Evolutionary conservation across 305 asterid genomes (phyloP).

Genomic region (Solanum hybrid): DNA sequence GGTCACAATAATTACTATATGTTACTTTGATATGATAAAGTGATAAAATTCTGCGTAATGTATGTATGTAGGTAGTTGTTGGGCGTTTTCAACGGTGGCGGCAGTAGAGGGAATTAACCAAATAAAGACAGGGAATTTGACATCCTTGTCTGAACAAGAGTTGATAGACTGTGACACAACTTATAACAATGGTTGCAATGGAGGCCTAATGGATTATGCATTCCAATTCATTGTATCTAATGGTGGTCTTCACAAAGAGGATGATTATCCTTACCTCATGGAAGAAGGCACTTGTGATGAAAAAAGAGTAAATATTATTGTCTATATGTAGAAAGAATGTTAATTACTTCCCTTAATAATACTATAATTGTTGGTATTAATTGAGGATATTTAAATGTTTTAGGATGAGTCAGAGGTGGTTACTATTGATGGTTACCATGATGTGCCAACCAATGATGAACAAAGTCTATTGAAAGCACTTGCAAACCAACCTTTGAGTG

Average conservation of each 20-base stretch:
- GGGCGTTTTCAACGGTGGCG: slow-evolving; percentile 72
- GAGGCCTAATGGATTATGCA: slow-evolving; percentile 86
- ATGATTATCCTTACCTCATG: slow-evolving; percentile 87
- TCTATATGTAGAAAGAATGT: neutral
- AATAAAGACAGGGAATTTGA: slow-evolving; percentile 46
- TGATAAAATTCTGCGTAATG: neutral
- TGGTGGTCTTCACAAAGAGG: slow-evolving; percentile 79
- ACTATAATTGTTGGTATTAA: neutral
- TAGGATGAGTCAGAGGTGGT: slow-evolving; percentile 54
- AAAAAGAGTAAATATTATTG: slow-evolving; percentile 36
- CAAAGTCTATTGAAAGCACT: slow-evolving; percentile 61
- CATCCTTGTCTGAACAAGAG: slow-evolving; percentile 68
- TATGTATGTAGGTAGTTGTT: slow-evolving; percentile 45
- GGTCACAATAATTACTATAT: neutral
- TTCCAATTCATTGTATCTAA: slow-evolving; percentile 51
- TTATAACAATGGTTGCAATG: slow-evolving; percentile 74
- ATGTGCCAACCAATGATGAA: slow-evolving; percentile 69
- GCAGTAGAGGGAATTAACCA: slow-evolving; percentile 67
- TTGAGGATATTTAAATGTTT: neutral
- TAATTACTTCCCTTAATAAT: neutral
- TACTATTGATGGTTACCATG: slow-evolving; percentile 64
- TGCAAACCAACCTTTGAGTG: slow-evolving; percentile 89
- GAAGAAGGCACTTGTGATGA: slow-evolving; percentile 83
- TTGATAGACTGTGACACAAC: slow-evolving; percentile 73
- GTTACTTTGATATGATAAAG: neutral